Evolutionary conservation across 176 grass and related monocot species (phyloP).

Genomic region (Olyra latifolia): DNA sequence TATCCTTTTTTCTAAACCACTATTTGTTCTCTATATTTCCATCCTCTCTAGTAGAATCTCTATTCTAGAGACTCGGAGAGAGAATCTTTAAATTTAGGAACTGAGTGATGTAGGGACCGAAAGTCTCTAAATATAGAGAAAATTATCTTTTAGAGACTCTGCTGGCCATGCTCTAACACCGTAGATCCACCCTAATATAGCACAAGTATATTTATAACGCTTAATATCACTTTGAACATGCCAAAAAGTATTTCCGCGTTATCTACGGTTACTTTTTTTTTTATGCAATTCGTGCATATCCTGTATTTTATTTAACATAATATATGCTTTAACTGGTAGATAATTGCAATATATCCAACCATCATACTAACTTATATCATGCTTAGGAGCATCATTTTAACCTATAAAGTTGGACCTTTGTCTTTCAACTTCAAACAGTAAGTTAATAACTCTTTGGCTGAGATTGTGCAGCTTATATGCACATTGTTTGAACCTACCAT

Average conservation of each 20-base stretch:
- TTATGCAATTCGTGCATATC: background rate
- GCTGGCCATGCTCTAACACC: too few relatives aligned
- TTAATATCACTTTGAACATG: background rate
- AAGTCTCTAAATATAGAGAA: too few relatives aligned
- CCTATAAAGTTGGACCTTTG: background rate
- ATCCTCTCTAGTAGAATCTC: too few relatives aligned
- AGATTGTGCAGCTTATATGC: background rate
- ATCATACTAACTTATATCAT: background rate
- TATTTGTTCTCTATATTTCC: too few relatives aligned
- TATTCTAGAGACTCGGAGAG: too few relatives aligned
- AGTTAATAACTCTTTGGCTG: background rate
- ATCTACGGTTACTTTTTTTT: background rate
- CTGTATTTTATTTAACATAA: background rate
- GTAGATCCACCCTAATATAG: background rate
- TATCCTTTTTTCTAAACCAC: too few relatives aligned
- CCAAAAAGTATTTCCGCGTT: background rate
- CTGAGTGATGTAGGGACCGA: too few relatives aligned
- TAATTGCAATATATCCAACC: background rate
- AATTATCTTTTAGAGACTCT: too few relatives aligned
- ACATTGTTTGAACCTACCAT: slow-evolving; percentile 20
- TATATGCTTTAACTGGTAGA: background rate
- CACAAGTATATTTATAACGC: background rate
- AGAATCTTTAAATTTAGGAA: too few relatives aligned
- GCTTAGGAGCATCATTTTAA: background rate
- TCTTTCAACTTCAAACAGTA: background rate